Conservation (phyloP, 331 rosid species). For the Spiraea crenata region DNA sequence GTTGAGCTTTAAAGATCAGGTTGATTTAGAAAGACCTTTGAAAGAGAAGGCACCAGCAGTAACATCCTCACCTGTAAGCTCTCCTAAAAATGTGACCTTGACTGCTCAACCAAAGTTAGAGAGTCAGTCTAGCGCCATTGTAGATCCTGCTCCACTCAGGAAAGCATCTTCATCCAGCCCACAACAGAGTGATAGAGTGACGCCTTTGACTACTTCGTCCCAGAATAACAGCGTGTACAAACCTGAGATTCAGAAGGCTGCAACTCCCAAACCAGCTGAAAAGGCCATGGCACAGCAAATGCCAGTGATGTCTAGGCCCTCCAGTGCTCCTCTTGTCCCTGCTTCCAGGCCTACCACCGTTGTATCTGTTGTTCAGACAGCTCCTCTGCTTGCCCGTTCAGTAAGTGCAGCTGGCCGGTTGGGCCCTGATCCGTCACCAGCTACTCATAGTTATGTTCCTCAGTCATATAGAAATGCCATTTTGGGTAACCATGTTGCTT, state of each 20-base stretch:
- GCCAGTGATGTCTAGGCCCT: constrained; percentile 66
- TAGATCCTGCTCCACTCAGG: constrained; percentile 40
- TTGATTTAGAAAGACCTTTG: constrained; percentile 45
- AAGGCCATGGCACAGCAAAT: constrained; percentile 48
- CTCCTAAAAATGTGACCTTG: constrained; percentile 41
- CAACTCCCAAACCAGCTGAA: constrained; percentile 53
- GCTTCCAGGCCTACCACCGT: constrained; percentile 74
- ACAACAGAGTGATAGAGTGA: constrained; percentile 51
- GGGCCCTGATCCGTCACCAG: constrained; percentile 82
- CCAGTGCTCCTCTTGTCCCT: constrained; percentile 82
- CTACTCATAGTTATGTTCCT: constrained; percentile 68
- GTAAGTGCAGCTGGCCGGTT: constrained; percentile 84
- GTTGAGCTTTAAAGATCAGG: constrained; percentile 48
- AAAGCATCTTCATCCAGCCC: constrained; percentile 46
- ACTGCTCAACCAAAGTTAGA: constrained; percentile 43
- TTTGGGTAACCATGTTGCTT: constrained; percentile 67
- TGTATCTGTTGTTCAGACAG: constrained; percentile 68
- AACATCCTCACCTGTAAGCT: constrained; percentile 56
- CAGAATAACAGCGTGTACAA: constrained; percentile 42
- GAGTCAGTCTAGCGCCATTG: constrained; percentile 34
- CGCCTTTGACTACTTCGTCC: constrained; percentile 37
- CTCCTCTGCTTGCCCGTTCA: constrained; percentile 78
- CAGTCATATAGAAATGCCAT: constrained; percentile 95
- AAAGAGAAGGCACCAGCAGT: constrained; percentile 59
- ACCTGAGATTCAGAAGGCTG: constrained; percentile 54